Evolutionary conservation across 2,329 filamentous ascomycete genomes (phyloP).

Genomic region (Alternaria sp.): DNA sequence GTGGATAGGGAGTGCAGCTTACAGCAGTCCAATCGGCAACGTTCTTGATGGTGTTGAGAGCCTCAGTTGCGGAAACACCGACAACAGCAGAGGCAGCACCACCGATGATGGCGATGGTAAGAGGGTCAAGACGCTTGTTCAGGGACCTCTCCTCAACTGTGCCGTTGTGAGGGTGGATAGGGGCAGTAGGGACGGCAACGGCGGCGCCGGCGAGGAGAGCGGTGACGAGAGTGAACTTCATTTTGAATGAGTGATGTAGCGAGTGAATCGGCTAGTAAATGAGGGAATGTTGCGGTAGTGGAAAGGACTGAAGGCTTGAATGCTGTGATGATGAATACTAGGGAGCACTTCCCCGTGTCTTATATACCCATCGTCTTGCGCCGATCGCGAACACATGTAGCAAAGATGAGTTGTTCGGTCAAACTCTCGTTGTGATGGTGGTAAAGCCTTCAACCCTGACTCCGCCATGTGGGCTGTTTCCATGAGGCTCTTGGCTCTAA

Average conservation of each 20-base stretch:
- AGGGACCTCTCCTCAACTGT: not conserved
- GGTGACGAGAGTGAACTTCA: slow-evolving; percentile 2
- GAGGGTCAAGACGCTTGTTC: not conserved
- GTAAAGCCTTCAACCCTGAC: not conserved
- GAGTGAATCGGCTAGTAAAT: not conserved
- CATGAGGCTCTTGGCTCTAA: not conserved
- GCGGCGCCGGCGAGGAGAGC: not conserved
- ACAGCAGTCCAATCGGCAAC: not conserved
- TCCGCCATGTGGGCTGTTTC: not conserved
- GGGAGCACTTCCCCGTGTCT: not conserved
- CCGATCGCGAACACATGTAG: not conserved
- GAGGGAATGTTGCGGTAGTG: not conserved
- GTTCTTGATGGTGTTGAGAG: not conserved
- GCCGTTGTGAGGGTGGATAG: not conserved
- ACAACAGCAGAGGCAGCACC: not conserved
- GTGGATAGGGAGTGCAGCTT: not conserved
- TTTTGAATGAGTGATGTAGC: slow-evolving; percentile 1
- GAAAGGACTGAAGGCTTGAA: not conserved
- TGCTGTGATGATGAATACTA: not conserved
- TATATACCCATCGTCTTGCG: not conserved
- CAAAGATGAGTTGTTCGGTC: not conserved
- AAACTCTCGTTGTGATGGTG: not conserved
- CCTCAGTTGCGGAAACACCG: not conserved
- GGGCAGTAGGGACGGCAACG: not conserved
- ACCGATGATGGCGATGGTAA: not conserved